Base-by-base conservation (phyloP, 2,329 filamentous ascomycete genomes). In the Rugonectria rugulosa region DNA sequence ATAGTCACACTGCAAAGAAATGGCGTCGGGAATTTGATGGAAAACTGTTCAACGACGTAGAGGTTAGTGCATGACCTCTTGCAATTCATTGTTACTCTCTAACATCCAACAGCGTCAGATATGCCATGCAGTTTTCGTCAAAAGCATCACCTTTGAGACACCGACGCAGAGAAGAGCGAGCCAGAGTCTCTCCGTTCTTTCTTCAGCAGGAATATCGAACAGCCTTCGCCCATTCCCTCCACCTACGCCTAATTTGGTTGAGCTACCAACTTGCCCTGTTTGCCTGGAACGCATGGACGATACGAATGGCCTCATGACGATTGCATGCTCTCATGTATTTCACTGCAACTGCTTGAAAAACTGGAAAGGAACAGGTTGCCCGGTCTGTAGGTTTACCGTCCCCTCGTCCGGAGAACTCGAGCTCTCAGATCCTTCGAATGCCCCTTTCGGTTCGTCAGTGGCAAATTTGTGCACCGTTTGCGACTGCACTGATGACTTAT, bases 221-320 rank as follows among this genome's bases (percentile, higher is more conserved):
- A 82, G 76, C 19, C 73, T 85, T 6, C 84, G 83, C 56, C 86
- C 85, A 0, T 85, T 87, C 47, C 84, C 85, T 4, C 87, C 80
- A 3, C 84, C 83, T 2, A 97, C 94, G 1, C 90, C 93, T 1
- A 89, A 91, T 44, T 81, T 98, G 2, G 83, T 97, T 49, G 95
- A 99, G 75, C 79, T 99, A 11, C 95, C 95, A 2, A 98, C 95
- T 2, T 99, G 95, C 62, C 93, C 95, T 0, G 95, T 99, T 9
- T 99, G 95, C 64, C 82, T 99, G 5, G 95, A 99, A 73, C 88
- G 94, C 42, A 99, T 99, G 95, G 95, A 99, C 68, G 94, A 98
- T 72, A 97, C 93, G 0, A 96, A 92, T 0, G 95, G 95, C 0
- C 80, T 99, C 3, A 85, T 99, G 70, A 99, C 95, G 1, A 98